phyloP scores from a whole-genome alignment of 2,329 filamentous ascomycete species.

The Alternaria rosae region DNA sequence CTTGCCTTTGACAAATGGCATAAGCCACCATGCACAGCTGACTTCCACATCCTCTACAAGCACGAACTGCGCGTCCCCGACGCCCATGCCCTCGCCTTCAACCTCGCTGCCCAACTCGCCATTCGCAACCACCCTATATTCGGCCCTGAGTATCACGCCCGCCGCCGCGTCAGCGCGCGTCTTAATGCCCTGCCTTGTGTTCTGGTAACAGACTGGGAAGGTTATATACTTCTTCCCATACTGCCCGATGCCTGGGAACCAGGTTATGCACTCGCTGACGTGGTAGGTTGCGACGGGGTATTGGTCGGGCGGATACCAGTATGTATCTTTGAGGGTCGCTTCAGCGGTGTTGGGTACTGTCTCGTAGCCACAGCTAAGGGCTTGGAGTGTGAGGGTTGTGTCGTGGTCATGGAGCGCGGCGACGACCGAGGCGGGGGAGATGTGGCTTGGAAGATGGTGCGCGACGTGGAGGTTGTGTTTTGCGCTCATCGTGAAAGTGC shows the following conservation, averaged over 20 bases:
- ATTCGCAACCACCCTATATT: conserved; percentile 38
- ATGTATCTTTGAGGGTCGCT: conserved; percentile 42
- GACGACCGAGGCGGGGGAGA: conserved; percentile 35
- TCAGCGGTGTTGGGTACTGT: conserved; percentile 33
- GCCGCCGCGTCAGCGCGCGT: conserved; percentile 41
- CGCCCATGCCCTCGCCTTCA: conserved; percentile 42
- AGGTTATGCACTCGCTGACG: conserved; percentile 41
- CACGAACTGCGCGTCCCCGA: conserved; percentile 44
- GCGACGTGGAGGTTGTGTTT: conserved; percentile 45
- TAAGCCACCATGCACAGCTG: conserved; percentile 44
- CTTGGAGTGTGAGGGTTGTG: conserved; percentile 44
- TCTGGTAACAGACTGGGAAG: conserved; percentile 43
- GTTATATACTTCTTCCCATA: conserved; percentile 42
- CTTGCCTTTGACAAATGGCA: conserved; percentile 46
- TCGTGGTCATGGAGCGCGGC: conserved; percentile 46
- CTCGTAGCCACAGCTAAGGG: conserved; percentile 39
- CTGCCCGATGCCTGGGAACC: conserved; percentile 40
- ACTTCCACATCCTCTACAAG: conserved; percentile 48
- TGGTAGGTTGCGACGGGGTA: conserved; percentile 37
- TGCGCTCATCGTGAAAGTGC: conserved; percentile 28
- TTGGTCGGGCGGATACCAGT: conserved; percentile 44
- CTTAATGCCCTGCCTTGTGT: conserved; percentile 43
- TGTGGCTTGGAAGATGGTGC: conserved; percentile 37
- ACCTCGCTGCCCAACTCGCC: conserved; percentile 37
- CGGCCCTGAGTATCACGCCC: conserved; percentile 41